Conservation (phyloP, 345 rosid genomes). For the Lenwebbia sp. region DNA sequence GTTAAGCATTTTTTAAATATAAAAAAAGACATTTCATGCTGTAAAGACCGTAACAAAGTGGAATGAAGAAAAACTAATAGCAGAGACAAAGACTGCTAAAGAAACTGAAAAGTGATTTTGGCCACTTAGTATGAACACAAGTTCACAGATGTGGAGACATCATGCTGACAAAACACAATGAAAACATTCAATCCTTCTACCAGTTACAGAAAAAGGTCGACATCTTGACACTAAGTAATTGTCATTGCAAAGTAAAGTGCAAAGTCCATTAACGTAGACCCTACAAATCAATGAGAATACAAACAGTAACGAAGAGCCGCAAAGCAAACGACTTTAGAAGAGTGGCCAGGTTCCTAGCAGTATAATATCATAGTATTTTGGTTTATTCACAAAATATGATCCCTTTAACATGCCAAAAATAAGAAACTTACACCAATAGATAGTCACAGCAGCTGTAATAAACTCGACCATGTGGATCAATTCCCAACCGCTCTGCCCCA, state of each 20-base stretch:
- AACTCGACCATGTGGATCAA: conserved; percentile 61
- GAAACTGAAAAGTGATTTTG: neutral
- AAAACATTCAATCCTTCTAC: neutral
- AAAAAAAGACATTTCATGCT: neutral
- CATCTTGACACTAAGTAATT: neutral
- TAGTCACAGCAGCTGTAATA: conserved; percentile 80
- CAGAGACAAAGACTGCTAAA: neutral
- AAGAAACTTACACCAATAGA: conserved; percentile 83
- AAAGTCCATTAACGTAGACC: neutral
- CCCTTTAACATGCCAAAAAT: neutral
- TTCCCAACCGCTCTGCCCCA: conserved; percentile 84
- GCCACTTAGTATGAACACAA: neutral
- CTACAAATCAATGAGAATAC: neutral
- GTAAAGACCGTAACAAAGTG: neutral
- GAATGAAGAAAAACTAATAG: neutral
- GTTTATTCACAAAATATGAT: neutral
- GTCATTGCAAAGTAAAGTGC: neutral
- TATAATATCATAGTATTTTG: neutral
- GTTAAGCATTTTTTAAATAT: neutral
- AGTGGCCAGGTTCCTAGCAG: neutral
- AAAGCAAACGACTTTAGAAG: neutral
- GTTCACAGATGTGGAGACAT: neutral
- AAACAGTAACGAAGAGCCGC: neutral
- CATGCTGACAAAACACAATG: neutral
- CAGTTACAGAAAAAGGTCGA: neutral